These are phyloP conservation scores for Taphrina betulina DNA, from an alignment of 1,139 yeast genomes.

Conservation along the genomic window DNA sequence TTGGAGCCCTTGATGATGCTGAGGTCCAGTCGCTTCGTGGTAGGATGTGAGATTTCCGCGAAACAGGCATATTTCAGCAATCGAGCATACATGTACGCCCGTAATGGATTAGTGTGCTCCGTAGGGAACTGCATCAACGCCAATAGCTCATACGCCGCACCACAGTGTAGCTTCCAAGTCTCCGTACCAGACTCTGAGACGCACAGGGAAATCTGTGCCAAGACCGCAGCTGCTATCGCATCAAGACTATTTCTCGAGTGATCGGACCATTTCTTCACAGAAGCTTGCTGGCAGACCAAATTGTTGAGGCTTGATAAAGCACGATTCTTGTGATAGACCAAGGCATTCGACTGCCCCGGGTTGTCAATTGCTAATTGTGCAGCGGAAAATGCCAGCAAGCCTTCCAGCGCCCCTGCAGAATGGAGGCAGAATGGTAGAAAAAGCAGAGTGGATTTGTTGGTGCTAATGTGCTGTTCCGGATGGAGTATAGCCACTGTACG, in stretches of 20 bases:
- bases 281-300: constrained; percentile 12
- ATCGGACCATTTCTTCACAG: background rate
- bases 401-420: constrained; percentile 19
- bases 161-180: constrained; percentile 27
- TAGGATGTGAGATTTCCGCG: constrained; percentile 25
- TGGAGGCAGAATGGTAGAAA: constrained; percentile 17
- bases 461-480: constrained; percentile 9
- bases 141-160: constrained; percentile 18
- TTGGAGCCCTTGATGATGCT: constrained; percentile 1
- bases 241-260: background rate
- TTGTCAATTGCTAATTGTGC: constrained; percentile 14
- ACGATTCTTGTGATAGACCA: constrained; percentile 10
- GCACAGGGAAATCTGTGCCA: constrained; percentile 16
- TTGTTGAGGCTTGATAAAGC: constrained; percentile 18
- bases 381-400: constrained; percentile 21
- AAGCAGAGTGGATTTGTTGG: constrained; percentile 7
- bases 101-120: background rate
- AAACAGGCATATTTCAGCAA: constrained; percentile 26
- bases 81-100: constrained; percentile 14
- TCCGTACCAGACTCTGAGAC: constrained; percentile 24
- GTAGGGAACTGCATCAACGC: background rate
- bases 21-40: constrained; percentile 6
- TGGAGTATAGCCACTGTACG: constrained; percentile 21
- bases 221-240: constrained; percentile 9
- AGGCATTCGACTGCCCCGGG: constrained; percentile 5